These are phyloP conservation scores for Silene vulgaris DNA, from an alignment of 179 eudicot genomes.

Conservation along the genomic window DNA sequence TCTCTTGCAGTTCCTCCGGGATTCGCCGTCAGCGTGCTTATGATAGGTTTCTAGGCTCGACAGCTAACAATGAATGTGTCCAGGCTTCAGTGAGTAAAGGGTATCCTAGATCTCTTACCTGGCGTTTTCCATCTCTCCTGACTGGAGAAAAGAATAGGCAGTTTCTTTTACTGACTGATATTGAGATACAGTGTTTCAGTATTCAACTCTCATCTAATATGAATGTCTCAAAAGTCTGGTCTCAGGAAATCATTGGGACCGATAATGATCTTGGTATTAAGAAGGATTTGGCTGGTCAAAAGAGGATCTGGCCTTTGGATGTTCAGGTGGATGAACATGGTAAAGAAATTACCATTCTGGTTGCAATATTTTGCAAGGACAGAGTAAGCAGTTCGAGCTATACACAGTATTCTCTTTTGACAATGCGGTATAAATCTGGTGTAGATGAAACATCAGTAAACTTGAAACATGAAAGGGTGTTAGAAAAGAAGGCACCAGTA, in stretches of 20 bases:
- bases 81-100: slow-evolving; percentile 47
- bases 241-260: slow-evolving; percentile 75
- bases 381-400: slow-evolving; percentile 82
- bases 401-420: slow-evolving; percentile 83
- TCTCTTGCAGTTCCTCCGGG: slow-evolving; percentile 59
- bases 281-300: slow-evolving; percentile 94
- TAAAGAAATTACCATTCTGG: slow-evolving; percentile 67
- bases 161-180: slow-evolving; percentile 74
- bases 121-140: slow-evolving; percentile 49
- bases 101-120: slow-evolving; percentile 75
- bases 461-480: slow-evolving; percentile 42
- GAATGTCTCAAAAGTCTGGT: slow-evolving; percentile 65
- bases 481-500: slow-evolving; percentile 78
- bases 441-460: slow-evolving; percentile 35
- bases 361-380: slow-evolving; percentile 85
- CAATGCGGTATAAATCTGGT: slow-evolving; percentile 86
- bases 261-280: slow-evolving; percentile 81
- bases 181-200: slow-evolving; percentile 71
- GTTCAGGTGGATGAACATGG: slow-evolving; percentile 73
- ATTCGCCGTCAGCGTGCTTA: slow-evolving; percentile 38
- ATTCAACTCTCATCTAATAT: slow-evolving; percentile 42
- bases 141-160: slow-evolving; percentile 39
- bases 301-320: slow-evolving; percentile 88
- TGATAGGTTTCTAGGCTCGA: slow-evolving; percentile 29
- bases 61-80: slow-evolving; percentile 31